Evolutionary conservation across 495 filamentous ascomycete species (phyloP), one percentile per base, ranked within the genome.

Genomic region (Aspergillus coremiiformis): DNA sequence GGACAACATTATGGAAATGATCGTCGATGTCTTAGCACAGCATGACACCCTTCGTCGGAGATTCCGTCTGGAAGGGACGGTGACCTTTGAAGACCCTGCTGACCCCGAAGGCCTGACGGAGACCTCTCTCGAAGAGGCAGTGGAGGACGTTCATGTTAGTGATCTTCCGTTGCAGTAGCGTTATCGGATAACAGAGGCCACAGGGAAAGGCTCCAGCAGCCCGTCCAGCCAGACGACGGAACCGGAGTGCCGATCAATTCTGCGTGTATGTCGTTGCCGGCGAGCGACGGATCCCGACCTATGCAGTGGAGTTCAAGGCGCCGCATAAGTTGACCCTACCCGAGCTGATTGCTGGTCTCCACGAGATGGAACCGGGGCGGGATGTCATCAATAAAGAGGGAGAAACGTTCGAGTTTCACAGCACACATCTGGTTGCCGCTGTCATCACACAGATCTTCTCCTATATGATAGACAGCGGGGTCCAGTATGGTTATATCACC

Each of bases 361-460:
- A 66, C 42, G 35, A 62, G 52, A 64, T 63, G 19, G 59, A 67
- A 39, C 55, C 64, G 21, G 64, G 50, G 32, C 52, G 54, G 39
- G 54, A 64, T 58, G 49, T 67, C 19, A 67, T 67, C 54, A 39
- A 61, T 33, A 32, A 61, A 39, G 59, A 67, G 51, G 57, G 59
- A 17, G 54, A 67, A 15, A 63, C 52, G 24, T 64, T 64, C 58
- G 53, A 67, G 39, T 65, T 71, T 56, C 42, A 66, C 55, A 56
- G 65, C 15, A 67, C 66, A 15, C 52, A 43, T 49, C 61, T 70
- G 27, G 59, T 59, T 24, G 60, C 70, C 19, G 68, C 73, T 29
- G 67, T 77, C 39, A 54, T 73, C 50, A 74, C 68, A 51, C 69
- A 76, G 53, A 65, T 70, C 43, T 78, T 75, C 66, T 71, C 62